phyloP scores from a whole-genome alignment of 1,139 yeast genomes.

The Kurtzmaniella quercitrusa region DNA sequence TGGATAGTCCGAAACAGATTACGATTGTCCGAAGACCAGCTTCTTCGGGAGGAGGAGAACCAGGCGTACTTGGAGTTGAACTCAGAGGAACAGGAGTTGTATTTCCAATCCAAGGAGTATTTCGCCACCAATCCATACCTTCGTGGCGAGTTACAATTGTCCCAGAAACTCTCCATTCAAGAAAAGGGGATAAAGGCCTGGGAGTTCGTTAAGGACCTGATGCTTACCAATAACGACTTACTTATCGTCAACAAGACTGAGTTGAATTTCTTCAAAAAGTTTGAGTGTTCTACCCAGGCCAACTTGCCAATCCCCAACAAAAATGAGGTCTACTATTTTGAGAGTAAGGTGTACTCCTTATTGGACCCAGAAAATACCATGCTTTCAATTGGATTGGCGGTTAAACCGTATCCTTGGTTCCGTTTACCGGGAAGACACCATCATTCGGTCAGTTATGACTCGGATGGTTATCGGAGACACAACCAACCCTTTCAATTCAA shows the following conservation, averaged over 20 bases:
- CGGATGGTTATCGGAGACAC: conserved; percentile 47
- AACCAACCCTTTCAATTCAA: conserved; percentile 46
- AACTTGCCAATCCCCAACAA: conserved; percentile 83
- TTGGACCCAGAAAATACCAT: conserved; percentile 52
- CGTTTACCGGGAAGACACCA: conserved; percentile 55
- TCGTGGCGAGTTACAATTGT: conserved; percentile 40
- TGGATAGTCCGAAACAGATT: conserved; percentile 9
- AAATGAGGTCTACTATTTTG: conserved; percentile 89
- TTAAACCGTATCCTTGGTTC: conserved; percentile 57
- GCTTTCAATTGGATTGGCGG: conserved; percentile 43
- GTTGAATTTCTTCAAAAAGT: conserved; percentile 64
- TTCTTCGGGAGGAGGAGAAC: conserved; percentile 58
- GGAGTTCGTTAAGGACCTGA: conserved; percentile 77
- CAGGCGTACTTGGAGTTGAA: conserved; percentile 58
- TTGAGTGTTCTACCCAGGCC: conserved; percentile 75
- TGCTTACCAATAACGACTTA: conserved; percentile 55
- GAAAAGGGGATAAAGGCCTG: conserved; percentile 93
- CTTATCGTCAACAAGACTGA: conserved; percentile 71
- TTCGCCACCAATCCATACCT: conserved; percentile 53
- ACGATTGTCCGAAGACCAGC: conserved; percentile 43
- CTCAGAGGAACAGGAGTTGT: conserved; percentile 77
- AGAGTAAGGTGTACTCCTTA: conserved; percentile 56
- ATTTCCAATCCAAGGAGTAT: conserved; percentile 62
- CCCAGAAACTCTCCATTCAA: conserved; percentile 62
- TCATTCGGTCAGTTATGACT: conserved; percentile 47